Conservation (phyloP, 768 basidiomycete species). For the Rhizopogon vulgaris region DNA sequence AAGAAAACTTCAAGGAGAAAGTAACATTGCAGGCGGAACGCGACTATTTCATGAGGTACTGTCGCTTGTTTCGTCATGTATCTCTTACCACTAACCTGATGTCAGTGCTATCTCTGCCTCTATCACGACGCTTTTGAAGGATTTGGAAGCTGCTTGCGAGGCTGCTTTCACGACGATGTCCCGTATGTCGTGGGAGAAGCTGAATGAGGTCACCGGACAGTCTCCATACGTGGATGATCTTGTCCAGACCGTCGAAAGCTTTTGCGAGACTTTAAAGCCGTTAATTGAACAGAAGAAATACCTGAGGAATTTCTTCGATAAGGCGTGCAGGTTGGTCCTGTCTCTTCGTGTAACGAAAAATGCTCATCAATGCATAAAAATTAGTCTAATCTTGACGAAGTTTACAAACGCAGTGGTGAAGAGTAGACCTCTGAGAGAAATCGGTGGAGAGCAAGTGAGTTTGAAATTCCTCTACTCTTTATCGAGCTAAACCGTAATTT, state of each 20-base stretch:
- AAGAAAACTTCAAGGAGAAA: constrained; percentile 68
- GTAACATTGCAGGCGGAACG: constrained; percentile 80
- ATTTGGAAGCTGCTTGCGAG: constrained; percentile 83
- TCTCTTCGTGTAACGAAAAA: neutral
- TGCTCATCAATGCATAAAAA: neutral
- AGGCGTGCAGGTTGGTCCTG: constrained; percentile 70
- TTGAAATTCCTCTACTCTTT: neutral
- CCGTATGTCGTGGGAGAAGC: constrained; percentile 69
- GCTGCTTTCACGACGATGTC: constrained; percentile 70
- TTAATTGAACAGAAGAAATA: constrained; percentile 94
- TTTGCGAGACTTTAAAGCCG: constrained; percentile 71
- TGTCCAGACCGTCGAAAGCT: constrained; percentile 65
- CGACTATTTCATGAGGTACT: constrained; percentile 84
- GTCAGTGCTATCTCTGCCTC: constrained; percentile 77
- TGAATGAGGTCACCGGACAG: constrained; percentile 82
- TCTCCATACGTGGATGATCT: constrained; percentile 79
- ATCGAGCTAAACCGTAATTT: constrained; percentile 7
- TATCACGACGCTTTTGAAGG: constrained; percentile 72
- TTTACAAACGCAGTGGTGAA: constrained; percentile 88
- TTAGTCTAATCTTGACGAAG: constrained; percentile 73
- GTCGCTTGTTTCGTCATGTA: neutral
- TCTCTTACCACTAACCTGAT: neutral
- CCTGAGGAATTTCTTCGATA: constrained; percentile 87
- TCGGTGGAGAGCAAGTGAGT: constrained; percentile 88
- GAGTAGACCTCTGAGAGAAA: constrained; percentile 86